phyloP scores from a whole-genome alignment of 106 monocot genomes.

The Acorus calamus region DNA sequence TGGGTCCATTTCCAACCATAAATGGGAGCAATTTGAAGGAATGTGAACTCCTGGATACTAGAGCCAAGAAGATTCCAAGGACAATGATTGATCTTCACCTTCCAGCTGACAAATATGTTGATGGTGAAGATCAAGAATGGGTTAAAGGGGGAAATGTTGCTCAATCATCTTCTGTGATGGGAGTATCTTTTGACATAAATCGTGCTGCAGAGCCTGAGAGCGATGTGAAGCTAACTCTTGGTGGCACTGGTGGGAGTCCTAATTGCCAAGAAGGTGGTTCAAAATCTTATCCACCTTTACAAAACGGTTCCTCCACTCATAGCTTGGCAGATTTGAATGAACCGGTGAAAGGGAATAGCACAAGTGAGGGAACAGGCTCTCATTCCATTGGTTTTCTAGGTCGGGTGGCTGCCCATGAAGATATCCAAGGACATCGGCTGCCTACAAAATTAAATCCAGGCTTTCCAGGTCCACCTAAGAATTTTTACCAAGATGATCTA shows the following conservation, averaged over 20 bases:
- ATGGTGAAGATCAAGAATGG: constrained; percentile 12
- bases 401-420: neutral
- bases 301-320: neutral
- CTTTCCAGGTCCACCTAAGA: constrained; percentile 10
- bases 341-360: constrained; percentile 16
- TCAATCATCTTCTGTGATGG: constrained; percentile 2
- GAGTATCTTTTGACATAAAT: neutral
- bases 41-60: neutral
- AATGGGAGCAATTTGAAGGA: constrained; percentile 9
- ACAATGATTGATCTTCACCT: constrained; percentile 41
- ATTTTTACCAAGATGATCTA: constrained; percentile 7
- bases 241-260: neutral
- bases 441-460: constrained; percentile 14
- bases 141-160: neutral
- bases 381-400: constrained; percentile 10
- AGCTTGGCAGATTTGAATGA: constrained; percentile 49
- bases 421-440: constrained; percentile 10
- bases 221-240: constrained; percentile 27
- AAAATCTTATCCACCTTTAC: constrained; percentile 1
- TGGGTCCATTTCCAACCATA: neutral
- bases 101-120: constrained; percentile 41
- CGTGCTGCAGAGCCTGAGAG: constrained; percentile 7
- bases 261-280: constrained; percentile 5
- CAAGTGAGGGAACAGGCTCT: constrained; percentile 20
- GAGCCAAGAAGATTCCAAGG: constrained; percentile 4